Evolutionary conservation across 2,329 filamentous ascomycete species (phyloP), one percentile per base, ranked within the genome.

Genomic region (Calonectria hongkongensis): DNA sequence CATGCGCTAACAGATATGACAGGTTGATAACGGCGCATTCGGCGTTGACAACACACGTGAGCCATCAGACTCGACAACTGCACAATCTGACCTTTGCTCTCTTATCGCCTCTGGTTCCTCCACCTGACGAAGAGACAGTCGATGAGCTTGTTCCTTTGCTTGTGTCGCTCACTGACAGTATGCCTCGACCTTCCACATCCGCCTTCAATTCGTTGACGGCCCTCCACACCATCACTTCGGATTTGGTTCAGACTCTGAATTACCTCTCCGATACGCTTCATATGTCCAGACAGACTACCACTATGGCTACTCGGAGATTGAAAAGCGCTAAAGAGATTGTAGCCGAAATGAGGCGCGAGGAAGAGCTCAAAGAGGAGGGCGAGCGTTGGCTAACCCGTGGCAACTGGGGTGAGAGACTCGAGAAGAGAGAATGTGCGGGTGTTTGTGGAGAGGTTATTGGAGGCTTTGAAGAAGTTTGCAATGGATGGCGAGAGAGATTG

Each of bases 401-500:
- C 8, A 94, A 95, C 78, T 98, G 96, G 96, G 91, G 95, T 63
- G 92, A 93, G 77, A 90, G 94, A 68, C 84, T 98, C 43, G 88
- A 90, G 75, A 92, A 92, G 67, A 90, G 96, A 68, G 95, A 98
- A 83, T 97, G 95, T 74, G 95, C 94, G 9, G 89, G 89, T 27
- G 94, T 96, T 16, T 98, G 97, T 83, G 89, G 92, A 5, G 95
- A 97, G 73, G 96, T 99, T 1, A 93, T 98, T 41, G 93, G 93
- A 56, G 97, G 97, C 0, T 98, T 99, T 80, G 96, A 98, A 83
- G 93, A 95, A 81, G 92, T 96, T 1, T 98, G 95, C 85, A 93
- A 96, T 70, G 90, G 91, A 70, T 97, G 96, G 94, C 91, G 96
- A 81, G 92, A 92, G 80, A 91, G 94, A 77, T 85, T 98, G 60